phyloP scores from a whole-genome alignment of 1,139 yeast genomes.

The Zygosaccharomyces pseudobailii region DNA sequence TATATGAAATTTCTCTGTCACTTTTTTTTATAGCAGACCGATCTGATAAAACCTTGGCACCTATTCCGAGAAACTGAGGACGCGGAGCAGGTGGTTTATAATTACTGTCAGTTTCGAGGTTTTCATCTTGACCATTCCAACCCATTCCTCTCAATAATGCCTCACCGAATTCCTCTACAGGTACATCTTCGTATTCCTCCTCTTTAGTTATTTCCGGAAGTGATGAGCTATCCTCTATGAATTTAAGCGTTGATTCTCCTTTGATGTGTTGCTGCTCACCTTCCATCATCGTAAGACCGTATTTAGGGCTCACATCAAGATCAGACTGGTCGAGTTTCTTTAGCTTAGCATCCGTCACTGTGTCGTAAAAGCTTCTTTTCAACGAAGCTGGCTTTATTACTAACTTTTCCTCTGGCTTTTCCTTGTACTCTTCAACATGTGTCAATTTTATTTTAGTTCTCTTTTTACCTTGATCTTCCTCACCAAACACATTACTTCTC shows the following conservation, averaged over 20 bases:
- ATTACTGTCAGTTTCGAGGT: slow-evolving; percentile 8
- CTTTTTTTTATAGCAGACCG: slow-evolving; percentile 5
- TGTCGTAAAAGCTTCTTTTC: slow-evolving; percentile 1
- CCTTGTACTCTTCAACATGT: slow-evolving; percentile 15
- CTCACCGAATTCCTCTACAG: slow-evolving; percentile 83
- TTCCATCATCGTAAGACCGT: slow-evolving; percentile 4
- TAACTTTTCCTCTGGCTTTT: slow-evolving; percentile 4
- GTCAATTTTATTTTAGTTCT: slow-evolving; percentile 15
- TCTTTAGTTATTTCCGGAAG: slow-evolving; percentile 41
- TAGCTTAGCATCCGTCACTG: neutral
- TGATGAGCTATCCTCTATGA: slow-evolving; percentile 10
- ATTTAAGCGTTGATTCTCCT: neutral
- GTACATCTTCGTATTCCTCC: slow-evolving; percentile 57
- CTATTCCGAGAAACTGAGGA: slow-evolving; percentile 45
- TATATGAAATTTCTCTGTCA: slow-evolving; percentile 23
- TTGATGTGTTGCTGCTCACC: neutral
- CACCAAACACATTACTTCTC: slow-evolving; percentile 11
- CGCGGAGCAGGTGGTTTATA: slow-evolving; percentile 16
- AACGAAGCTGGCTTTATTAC: slow-evolving; percentile 17
- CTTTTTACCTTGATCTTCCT: slow-evolving; percentile 7
- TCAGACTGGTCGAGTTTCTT: neutral
- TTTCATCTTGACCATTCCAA: slow-evolving; percentile 40
- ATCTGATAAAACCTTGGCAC: slow-evolving; percentile 37
- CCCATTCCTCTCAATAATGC: slow-evolving; percentile 73
- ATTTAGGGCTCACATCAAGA: neutral